Evolutionary conservation across 2,329 filamentous ascomycete genomes (phyloP), one percentile per base, ranked within the genome.

Genomic region (Cytospora chrysosperma): DNA sequence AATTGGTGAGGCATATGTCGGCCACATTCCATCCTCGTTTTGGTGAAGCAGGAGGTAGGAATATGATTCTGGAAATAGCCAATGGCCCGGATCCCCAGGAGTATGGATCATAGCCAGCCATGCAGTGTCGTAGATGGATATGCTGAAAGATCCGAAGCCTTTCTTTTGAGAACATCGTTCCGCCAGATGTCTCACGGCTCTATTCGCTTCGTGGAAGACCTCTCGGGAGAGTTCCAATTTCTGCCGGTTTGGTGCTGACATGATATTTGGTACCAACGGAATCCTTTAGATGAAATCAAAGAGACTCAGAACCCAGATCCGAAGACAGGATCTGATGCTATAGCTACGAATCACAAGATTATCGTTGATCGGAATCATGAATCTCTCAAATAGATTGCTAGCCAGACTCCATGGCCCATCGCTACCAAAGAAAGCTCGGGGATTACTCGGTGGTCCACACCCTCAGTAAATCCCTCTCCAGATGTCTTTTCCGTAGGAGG

Each of bases 1-100:
- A 56, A 56, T 43, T n/a, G 21, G 21, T 27, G 54, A 56, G 54
- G 54, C 32, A 34, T 34, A 12, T n/a, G 37, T 47, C 17, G 54
- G 54, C 54, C 54, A 56, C 8, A 24, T 47, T 56, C 54, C 34
- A 47, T 56, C 37, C 10, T 27, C 13, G 3, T 43, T 28, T 47
- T 56, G 54, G 10, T 56, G 21, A 17, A 43, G 34, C 21, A 56
- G 24, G n/a, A 56, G 37, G 34, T 56, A 56, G 4, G 32, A 30
- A 21, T 28, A 47, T 43, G 21, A 56, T 28, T 56, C 34, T 47
- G 54, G 54, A 56, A 56, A 56, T 9, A 56, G 54, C 34, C 54
- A 56, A n/a, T 24, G 12, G 47, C n/a, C 15, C 21, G 32, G 24
- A 19, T 19, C 21, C n/a, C 26, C 26, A n/a, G 34, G 37, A 27